Conservation (phyloP, 1,284 basidiomycete genomes). For the Leccinum solheimii region DNA sequence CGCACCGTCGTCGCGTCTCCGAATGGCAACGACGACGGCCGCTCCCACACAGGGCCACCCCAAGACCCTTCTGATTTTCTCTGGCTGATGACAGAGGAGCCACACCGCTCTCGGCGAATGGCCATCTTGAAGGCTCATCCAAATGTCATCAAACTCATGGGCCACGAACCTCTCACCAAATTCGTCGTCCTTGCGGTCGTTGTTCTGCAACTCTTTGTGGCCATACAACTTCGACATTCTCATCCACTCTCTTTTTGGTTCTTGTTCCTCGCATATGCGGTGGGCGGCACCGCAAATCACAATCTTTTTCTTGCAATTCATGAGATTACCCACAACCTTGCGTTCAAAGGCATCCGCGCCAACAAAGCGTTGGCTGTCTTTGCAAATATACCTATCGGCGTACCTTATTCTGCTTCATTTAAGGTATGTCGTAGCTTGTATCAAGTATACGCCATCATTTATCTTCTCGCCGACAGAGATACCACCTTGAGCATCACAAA, state of each 20-base stretch:
- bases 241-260: constrained; percentile 73
- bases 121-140: constrained; percentile 95
- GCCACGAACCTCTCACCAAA: constrained; percentile 88
- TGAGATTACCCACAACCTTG: constrained; percentile 98
- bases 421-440: constrained; percentile 57
- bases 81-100: constrained; percentile 98
- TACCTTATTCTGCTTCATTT: constrained; percentile 96
- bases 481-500: constrained; percentile 96
- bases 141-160: constrained; percentile 94
- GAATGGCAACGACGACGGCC: constrained; percentile 42
- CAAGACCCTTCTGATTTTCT: constrained; percentile 81
- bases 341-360: constrained; percentile 79
- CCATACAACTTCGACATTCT: constrained; percentile 65
- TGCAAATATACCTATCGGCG: constrained; percentile 89
- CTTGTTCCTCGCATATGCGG: constrained; percentile 76
- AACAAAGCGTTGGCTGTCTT: constrained; percentile 91
- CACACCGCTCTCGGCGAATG: constrained; percentile 84
- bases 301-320: constrained; percentile 98
- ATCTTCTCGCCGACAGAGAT: constrained; percentile 50
- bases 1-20: constrained; percentile 52
- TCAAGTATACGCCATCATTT: background rate
- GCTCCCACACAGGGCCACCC: constrained; percentile 50
- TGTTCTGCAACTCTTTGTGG: constrained; percentile 66
- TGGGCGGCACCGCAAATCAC: constrained; percentile 96
- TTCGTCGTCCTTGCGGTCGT: constrained; percentile 84